Base-by-base conservation (phyloP, 345 rosid species). In the Gossypium longicalyx region DNA sequence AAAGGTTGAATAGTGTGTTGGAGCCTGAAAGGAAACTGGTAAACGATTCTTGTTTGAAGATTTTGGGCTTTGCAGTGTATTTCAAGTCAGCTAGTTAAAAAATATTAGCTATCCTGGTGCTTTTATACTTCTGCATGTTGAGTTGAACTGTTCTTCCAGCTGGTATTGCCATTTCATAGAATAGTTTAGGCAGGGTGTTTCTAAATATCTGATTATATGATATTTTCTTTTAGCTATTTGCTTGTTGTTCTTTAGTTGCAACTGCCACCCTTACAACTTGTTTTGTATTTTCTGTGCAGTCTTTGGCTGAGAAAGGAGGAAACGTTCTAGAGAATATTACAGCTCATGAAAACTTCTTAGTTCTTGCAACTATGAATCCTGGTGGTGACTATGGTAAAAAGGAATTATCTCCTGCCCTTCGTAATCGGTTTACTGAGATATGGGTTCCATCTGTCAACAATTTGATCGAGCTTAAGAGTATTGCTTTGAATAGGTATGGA, bases 301-400 rank as follows among this genome's bases (percentile, higher is more conserved):
- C 93, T 12, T 87, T 94, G 86, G 94, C 97, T 59, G 98, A 94
- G 90, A 94, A 94, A 85, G 98, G 98, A 77, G 98, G 97, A 56
- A 78, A 89, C 60, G 69, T 63, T 63, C 74, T 94, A 86, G 98
- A 94, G 85, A 85, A 83, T 63, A 77, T 94, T 43, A 87, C 89
- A 59, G 98, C 97, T 80, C 86, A 89, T 72, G 76, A 79, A 19
- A 80, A 86, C 29, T 94, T 94, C 81, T 84, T 92, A 77, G 88
- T 91, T 80, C 87, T 94, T 77, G 98, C 96, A 70, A 94, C 98
- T 16, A 94, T 94, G 98, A 94, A 94, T 79, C 98, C 98, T 77
- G 98, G 98, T 80, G 98, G 98, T 83, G 98, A 94, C 78, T 94
- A 87, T 85, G 98, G 98, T 52, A 94, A 94, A 85, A 94, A 94